These are phyloP conservation scores for Leishmania mexicana DNA, from an alignment of 208 protist genomes.

Conservation along the genomic window DNA sequence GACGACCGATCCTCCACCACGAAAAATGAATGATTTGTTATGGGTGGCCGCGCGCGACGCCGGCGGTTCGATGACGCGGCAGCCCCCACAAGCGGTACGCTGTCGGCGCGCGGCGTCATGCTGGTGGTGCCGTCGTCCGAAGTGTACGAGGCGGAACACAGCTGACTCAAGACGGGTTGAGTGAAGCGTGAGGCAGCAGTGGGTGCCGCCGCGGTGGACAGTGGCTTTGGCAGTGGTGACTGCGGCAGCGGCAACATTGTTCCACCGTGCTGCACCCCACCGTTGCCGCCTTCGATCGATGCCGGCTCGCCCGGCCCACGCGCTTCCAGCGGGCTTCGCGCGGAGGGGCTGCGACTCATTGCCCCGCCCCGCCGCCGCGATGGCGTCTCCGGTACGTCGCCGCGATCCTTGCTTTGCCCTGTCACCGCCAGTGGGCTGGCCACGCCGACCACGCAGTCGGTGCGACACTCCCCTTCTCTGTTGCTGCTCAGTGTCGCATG, in stretches of 20 bases:
- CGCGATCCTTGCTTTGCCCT: not conserved
- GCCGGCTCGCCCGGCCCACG: not conserved
- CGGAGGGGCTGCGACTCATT: conserved; percentile 13
- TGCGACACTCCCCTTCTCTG: not conserved
- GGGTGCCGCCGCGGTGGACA: not conserved
- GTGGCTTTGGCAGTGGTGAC: not conserved
- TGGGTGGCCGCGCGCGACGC: conserved; percentile 20
- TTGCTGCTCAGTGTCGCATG: not conserved
- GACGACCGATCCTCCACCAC: conserved; percentile 42
- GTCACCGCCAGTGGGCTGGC: not conserved
- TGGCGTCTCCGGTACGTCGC: not conserved
- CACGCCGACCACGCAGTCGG: not conserved
- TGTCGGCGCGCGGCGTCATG: conserved; percentile 14
- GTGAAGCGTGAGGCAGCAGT: not conserved
- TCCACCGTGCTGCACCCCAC: not conserved
- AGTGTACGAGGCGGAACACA: conserved; percentile 3
- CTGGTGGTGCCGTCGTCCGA: conserved; percentile 8
- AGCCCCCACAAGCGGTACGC: conserved; percentile 18
- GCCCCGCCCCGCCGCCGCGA: not conserved
- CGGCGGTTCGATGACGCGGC: conserved; percentile 12
- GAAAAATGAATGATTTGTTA: conserved; percentile 61
- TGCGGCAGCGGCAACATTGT: not conserved
- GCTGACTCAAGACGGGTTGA: not conserved
- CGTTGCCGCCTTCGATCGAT: not conserved
- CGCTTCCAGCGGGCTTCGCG: not conserved